Conservation (phyloP, 2,329 filamentous ascomycete genomes). For the Colletotrichum limetticola region DNA sequence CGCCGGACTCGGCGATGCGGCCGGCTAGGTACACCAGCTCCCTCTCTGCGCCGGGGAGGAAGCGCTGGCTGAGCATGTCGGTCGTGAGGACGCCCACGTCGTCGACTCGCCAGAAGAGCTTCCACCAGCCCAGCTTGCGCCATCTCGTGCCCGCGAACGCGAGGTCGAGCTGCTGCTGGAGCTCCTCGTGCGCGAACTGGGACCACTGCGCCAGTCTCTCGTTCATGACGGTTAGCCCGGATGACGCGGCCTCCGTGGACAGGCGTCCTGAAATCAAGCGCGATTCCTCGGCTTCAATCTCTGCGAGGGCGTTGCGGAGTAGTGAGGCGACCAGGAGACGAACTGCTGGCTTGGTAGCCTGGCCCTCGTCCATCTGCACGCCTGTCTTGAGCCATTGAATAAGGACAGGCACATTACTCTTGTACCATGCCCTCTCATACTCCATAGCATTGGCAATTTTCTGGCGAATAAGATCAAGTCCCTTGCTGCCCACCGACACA, state of each 20-base stretch:
- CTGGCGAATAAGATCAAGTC: conserved; percentile 74
- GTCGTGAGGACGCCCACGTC: conserved; percentile 87
- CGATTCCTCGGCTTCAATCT: conserved; percentile 62
- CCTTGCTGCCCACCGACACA: conserved; percentile 68
- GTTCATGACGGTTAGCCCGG: conserved; percentile 62
- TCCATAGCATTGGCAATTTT: conserved; percentile 75
- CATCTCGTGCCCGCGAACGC: conserved; percentile 82
- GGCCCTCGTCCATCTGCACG: conserved; percentile 48
- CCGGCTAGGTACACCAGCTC: conserved; percentile 87
- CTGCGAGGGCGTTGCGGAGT: conserved; percentile 62
- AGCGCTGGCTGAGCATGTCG: conserved; percentile 80
- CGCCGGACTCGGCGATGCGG: conserved; percentile 67
- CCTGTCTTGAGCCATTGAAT: conserved; percentile 72
- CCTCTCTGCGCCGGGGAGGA: conserved; percentile 82
- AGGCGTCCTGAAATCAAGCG: conserved; percentile 47
- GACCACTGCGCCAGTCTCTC: conserved; percentile 77
- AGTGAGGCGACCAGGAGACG: conserved; percentile 75
- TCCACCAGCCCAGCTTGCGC: conserved; percentile 91
- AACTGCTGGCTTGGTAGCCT: conserved; percentile 72
- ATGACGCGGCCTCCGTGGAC: conserved; percentile 44
- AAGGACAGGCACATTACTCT: conserved; percentile 74
- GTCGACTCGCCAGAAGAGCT: conserved; percentile 93
- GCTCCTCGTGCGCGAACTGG: conserved; percentile 82
- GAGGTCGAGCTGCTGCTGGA: conserved; percentile 81
- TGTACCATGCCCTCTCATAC: conserved; percentile 80